Conservation (phyloP, 192 early-diverging fungal genomes). For the Coemansia sp. region DNA sequence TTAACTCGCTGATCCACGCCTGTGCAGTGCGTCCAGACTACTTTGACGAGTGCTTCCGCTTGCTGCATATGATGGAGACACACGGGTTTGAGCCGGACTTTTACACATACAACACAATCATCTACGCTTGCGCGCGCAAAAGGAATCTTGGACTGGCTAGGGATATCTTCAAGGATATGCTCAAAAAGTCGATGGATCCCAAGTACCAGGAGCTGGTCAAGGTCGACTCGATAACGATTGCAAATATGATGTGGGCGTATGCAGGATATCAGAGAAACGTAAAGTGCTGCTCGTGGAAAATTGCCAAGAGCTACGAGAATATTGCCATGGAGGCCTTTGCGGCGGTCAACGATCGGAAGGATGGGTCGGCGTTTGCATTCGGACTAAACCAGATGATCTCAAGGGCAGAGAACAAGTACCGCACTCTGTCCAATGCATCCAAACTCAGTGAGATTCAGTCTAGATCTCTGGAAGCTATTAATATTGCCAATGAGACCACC, state of each 20-base stretch:
- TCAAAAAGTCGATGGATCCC: slow-evolving; percentile 48
- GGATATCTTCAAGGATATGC: slow-evolving; percentile 61
- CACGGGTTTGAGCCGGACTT: slow-evolving; percentile 80
- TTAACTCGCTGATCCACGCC: slow-evolving; percentile 85
- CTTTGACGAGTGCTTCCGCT: slow-evolving; percentile 75
- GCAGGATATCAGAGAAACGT: slow-evolving; percentile 49
- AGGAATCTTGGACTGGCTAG: slow-evolving; percentile 74
- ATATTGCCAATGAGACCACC: not conserved
- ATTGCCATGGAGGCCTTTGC: slow-evolving; percentile 41
- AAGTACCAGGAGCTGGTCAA: slow-evolving; percentile 50
- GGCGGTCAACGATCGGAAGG: slow-evolving; percentile 18
- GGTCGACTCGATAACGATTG: slow-evolving; percentile 63
- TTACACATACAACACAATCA: slow-evolving; percentile 79
- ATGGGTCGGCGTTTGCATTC: not conserved
- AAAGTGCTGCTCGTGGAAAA: slow-evolving; percentile 45
- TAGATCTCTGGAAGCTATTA: slow-evolving; percentile 24
- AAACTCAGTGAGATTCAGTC: slow-evolving; percentile 32
- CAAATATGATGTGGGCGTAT: slow-evolving; percentile 72
- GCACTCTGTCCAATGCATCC: slow-evolving; percentile 6
- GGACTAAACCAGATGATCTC: slow-evolving; percentile 10
- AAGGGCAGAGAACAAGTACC: slow-evolving; percentile 9
- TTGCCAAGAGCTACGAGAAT: slow-evolving; percentile 31
- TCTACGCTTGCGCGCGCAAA: slow-evolving; percentile 72
- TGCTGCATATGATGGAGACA: slow-evolving; percentile 80
- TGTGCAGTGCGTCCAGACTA: slow-evolving; percentile 78